A percentile compares a stretch with the other conserved stretches of the same genome.
Conservation (phyloP, 2,329 filamentous ascomycete species). For the Chaetomium sp. region DNA sequence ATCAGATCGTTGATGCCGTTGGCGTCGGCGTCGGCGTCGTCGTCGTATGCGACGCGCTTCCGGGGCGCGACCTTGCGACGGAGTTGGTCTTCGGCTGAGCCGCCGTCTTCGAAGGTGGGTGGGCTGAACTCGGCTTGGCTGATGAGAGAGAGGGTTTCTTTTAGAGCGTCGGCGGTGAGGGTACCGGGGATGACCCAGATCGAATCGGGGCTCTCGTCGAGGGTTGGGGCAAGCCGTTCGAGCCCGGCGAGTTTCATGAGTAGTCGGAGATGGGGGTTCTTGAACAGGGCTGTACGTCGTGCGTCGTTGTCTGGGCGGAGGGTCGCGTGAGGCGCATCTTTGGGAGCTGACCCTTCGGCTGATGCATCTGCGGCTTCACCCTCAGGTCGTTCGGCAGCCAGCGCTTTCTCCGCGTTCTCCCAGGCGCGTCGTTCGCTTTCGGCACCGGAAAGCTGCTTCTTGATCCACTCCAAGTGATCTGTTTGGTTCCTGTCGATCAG, state of each 20-base stretch:
- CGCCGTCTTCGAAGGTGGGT: conserved; percentile 68
- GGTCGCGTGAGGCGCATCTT: conserved; percentile 43
- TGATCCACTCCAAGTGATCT: conserved; percentile 76
- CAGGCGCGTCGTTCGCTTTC: conserved; percentile 69
- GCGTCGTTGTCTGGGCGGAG: conserved; percentile 59
- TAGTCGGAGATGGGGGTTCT: conserved; percentile 79
- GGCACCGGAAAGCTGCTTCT: conserved; percentile 60
- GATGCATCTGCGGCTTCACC: conserved; percentile 24
- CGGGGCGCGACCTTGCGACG: conserved; percentile 57
- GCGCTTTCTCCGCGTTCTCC: conserved; percentile 63
- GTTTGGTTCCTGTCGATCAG: conserved; percentile 73
- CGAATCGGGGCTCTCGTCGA: conserved; percentile 68
- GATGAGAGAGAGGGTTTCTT: conserved; percentile 64
- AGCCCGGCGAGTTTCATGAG: conserved; percentile 73
- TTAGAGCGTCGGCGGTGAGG: conserved; percentile 58
- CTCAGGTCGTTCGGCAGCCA: conserved; percentile 22
- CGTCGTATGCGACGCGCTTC: conserved; percentile 59
- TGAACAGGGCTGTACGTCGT: conserved; percentile 71
- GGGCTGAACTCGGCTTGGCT: conserved; percentile 73
- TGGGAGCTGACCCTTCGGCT: conserved; percentile 25
- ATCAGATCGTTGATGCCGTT: conserved; percentile 48
- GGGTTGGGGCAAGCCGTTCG: conserved; percentile 45
- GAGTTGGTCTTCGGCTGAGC: conserved; percentile 70
- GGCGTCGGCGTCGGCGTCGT: conserved; percentile 60
- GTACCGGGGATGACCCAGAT: conserved; percentile 69